A percentile compares a stretch with the other conserved stretches of the same genome.
phyloP scores from a whole-genome alignment of 2,329 filamentous ascomycete genomes.

The Cryphonectria naterciae region DNA sequence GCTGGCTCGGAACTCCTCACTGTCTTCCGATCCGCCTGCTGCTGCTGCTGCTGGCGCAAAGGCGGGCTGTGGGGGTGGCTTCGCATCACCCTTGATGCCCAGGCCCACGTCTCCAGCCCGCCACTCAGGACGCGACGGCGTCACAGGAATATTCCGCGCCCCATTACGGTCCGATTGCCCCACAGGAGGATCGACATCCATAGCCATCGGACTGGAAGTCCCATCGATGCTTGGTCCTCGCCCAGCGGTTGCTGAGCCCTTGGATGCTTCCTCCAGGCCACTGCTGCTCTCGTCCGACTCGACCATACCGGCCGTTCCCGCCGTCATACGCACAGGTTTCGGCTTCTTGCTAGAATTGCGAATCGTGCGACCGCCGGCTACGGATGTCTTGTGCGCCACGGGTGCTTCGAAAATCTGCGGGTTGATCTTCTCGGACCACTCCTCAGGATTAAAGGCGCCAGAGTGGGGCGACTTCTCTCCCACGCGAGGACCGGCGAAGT shows the following conservation, averaged over 20 bases:
- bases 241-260: conserved; percentile 31
- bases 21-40: conserved; percentile 57
- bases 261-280: conserved; percentile 38
- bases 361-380: conserved; percentile 49
- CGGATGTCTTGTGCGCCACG: conserved; percentile 42
- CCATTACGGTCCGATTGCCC: conserved; percentile 36
- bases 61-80: conserved; percentile 20
- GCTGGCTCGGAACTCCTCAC: conserved; percentile 57
- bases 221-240: conserved; percentile 17
- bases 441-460: conserved; percentile 52
- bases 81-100: conserved; percentile 34
- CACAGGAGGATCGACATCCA: conserved; percentile 66
- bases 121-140: conserved; percentile 64
- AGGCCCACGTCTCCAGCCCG: conserved; percentile 52
- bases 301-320: conserved; percentile 49
- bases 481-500: conserved; percentile 32
- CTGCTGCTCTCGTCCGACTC: conserved; percentile 53
- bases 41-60: conserved; percentile 28
- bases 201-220: conserved; percentile 58
- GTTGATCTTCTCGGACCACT: conserved; percentile 59
- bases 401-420: conserved; percentile 59
- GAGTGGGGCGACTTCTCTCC: conserved; percentile 32
- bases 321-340: conserved; percentile 58
- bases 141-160: conserved; percentile 59
- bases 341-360: conserved; percentile 61